These are phyloP conservation scores for Balansia obtecta DNA, from an alignment of 2,329 filamentous ascomycete species.

Conservation along the genomic window DNA sequence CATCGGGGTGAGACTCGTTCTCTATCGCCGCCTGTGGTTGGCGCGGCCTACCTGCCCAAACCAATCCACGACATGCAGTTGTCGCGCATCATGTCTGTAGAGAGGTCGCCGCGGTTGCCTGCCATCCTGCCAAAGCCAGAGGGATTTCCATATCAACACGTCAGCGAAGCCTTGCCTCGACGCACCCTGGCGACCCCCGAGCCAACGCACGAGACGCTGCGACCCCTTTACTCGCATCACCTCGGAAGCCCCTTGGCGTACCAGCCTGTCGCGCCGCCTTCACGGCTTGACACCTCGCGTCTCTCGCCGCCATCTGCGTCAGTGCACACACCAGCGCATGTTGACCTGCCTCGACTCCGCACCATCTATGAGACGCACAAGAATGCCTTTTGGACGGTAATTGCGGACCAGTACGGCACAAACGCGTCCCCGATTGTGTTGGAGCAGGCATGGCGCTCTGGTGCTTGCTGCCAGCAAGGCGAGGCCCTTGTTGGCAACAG, in stretches of 20 bases:
- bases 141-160: conserved; percentile 29
- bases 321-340: conserved; percentile 27
- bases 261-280: conserved; percentile 29
- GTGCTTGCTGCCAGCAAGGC: conserved; percentile 26
- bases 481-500: conserved; percentile 18
- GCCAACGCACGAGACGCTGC: conserved; percentile 33
- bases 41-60: conserved; percentile 30
- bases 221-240: conserved; percentile 25
- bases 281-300: conserved; percentile 48
- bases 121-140: conserved; percentile 56
- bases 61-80: conserved; percentile 38
- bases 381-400: conserved; percentile 57
- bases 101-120: conserved; percentile 37
- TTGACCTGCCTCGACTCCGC: conserved; percentile 55
- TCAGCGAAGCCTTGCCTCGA: conserved; percentile 23
- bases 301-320: conserved; percentile 24
- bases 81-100: conserved; percentile 36
- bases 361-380: conserved; percentile 60
- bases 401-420: conserved; percentile 59
- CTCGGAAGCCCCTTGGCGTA: conserved; percentile 14
- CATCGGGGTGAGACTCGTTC: conserved; percentile 36
- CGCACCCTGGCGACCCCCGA: conserved; percentile 31
- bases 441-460: conserved; percentile 57
- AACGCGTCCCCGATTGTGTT: conserved; percentile 49
- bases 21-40: conserved; percentile 33